Evolutionary conservation across 2,329 filamentous ascomycete genomes (phyloP).

Genomic region (Phymatotrichopsis omnivora): DNA sequence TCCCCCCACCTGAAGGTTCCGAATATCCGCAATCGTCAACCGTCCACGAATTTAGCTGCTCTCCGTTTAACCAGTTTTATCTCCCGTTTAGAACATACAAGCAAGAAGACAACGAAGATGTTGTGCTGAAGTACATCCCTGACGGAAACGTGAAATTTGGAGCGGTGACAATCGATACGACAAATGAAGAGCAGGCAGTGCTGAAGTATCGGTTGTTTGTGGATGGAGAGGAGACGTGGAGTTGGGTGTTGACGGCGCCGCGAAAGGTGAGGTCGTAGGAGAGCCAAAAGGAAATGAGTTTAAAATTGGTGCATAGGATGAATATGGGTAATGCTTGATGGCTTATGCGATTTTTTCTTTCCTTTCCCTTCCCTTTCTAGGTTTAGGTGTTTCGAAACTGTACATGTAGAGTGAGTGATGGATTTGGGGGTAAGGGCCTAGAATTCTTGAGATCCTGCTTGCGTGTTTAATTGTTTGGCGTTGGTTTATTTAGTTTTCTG

Average conservation of each 20-base stretch:
- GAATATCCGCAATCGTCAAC: constrained; percentile 54
- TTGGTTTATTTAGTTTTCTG: no score
- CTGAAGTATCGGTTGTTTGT: constrained; percentile 74
- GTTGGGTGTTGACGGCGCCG: constrained; percentile 25
- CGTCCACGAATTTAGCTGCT: constrained; percentile 85
- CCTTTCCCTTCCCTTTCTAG: no score
- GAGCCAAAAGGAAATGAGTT: not conserved
- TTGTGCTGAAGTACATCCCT: constrained; percentile 71
- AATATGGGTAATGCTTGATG: no score
- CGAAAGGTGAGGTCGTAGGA: constrained; percentile 6
- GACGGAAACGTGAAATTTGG: constrained; percentile 85
- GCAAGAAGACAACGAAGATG: constrained; percentile 71
- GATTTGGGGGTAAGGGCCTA: no score
- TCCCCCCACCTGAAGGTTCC: constrained; percentile 51
- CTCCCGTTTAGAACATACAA: constrained; percentile 73
- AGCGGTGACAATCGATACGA: constrained; percentile 64
- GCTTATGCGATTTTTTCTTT: no score
- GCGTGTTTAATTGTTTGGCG: no score
- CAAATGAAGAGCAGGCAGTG: constrained; percentile 55
- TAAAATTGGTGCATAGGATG: no score
- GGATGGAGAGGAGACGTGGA: constrained; percentile 57
- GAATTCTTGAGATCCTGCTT: no score
- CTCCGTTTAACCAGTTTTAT: constrained; percentile 89
- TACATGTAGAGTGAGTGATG: no score
- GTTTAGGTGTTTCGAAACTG: no score